phyloP scores from a whole-genome alignment of 2,329 filamentous ascomycete genomes.

The Penicillium paneum region DNA sequence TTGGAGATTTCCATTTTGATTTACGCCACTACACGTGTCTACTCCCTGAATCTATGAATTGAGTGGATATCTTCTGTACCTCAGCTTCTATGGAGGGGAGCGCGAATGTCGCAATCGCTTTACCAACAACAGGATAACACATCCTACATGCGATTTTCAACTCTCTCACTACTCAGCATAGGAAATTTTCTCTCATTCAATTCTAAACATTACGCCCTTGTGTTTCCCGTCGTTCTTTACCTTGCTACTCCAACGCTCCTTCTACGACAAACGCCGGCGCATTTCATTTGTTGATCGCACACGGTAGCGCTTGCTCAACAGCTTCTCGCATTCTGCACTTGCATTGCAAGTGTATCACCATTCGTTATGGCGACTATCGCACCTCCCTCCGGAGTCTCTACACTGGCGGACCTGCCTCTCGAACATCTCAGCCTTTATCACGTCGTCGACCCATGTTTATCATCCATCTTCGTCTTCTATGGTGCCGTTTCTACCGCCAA shows the following conservation, averaged over 20 bases:
- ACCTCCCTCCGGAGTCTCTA: constrained; percentile 58
- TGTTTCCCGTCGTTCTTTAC: constrained; percentile 5
- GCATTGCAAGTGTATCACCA: constrained; percentile 8
- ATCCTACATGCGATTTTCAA: constrained; percentile 11
- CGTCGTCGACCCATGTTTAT: constrained; percentile 77
- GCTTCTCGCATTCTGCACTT: constrained; percentile 4
- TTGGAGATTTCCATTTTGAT: constrained; percentile 3
- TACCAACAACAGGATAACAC: constrained; percentile 9
- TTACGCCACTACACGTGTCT: neutral
- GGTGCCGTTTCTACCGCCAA: constrained; percentile 87
- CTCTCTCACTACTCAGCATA: neutral
- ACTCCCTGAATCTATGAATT: constrained; percentile 5
- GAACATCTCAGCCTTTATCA: constrained; percentile 86
- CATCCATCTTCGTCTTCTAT: constrained; percentile 82
- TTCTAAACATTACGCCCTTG: constrained; percentile 1
- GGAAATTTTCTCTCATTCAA: constrained; percentile 6
- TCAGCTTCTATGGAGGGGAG: constrained; percentile 21
- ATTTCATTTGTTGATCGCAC: constrained; percentile 9
- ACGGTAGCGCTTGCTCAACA: constrained; percentile 15
- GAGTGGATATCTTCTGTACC: neutral
- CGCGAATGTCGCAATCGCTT: constrained; percentile 15
- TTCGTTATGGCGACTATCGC: constrained; percentile 66
- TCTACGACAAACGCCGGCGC: constrained; percentile 3
- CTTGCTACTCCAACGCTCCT: constrained; percentile 2
- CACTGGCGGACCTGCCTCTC: constrained; percentile 71